Conservation (phyloP, 371 early-diverging fungal genomes). For the Lichtheimia ramosa region DNA sequence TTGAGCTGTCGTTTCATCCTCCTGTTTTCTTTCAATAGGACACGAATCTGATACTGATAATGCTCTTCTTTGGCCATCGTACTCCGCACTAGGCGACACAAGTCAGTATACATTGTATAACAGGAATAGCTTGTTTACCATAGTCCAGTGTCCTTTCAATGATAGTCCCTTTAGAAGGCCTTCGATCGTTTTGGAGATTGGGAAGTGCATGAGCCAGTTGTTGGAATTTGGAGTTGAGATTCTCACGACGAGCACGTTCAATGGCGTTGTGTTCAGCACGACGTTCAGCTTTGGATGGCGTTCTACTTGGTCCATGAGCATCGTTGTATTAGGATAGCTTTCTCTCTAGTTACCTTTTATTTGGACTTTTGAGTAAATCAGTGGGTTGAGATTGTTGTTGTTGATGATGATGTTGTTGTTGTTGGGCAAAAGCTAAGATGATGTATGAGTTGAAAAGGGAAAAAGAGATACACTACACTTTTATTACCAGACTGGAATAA, state of each 20-base stretch:
- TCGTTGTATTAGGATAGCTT: neutral
- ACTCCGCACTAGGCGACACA: slow-evolving; percentile 22
- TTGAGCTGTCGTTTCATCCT: slow-evolving; percentile 18
- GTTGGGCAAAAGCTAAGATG: neutral
- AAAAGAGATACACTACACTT: neutral
- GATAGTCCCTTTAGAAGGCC: slow-evolving; percentile 74
- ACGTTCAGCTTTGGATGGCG: slow-evolving; percentile 50
- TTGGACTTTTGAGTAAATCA: neutral
- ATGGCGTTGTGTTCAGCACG: slow-evolving; percentile 77
- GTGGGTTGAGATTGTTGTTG: neutral
- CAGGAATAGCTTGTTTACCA: slow-evolving; percentile 15
- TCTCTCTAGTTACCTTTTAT: neutral
- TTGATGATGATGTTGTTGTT: no score
- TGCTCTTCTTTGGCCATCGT: slow-evolving; percentile 35
- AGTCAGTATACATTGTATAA: neutral
- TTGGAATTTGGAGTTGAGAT: slow-evolving; percentile 68
- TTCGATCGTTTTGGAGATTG: slow-evolving; percentile 61
- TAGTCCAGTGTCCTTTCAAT: slow-evolving; percentile 65
- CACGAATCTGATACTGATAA: slow-evolving; percentile 32
- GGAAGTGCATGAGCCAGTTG: slow-evolving; percentile 74
- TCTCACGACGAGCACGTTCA: slow-evolving; percentile 74
- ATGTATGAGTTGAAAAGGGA: no score
- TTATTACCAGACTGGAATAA: neutral
- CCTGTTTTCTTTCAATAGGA: slow-evolving; percentile 30
- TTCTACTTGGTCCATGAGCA: neutral